Evolutionary conservation across 2,329 filamentous ascomycete genomes (phyloP), one percentile per base, ranked within the genome.

Genomic region (Cladosporium oxysporum): DNA sequence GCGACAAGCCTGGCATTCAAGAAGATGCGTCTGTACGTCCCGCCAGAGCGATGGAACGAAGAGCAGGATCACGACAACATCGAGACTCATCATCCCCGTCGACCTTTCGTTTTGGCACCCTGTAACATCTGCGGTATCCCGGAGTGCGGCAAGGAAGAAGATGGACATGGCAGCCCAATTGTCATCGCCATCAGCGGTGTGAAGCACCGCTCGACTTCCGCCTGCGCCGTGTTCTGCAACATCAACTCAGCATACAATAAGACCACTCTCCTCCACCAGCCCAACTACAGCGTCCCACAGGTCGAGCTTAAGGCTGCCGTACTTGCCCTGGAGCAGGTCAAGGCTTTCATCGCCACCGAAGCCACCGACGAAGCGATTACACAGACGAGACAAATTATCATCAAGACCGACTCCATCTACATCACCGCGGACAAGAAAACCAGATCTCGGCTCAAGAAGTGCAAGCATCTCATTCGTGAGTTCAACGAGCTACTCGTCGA

Each of bases 381-480:
- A 10, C 50, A 58, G 33, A 18, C 26, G 5, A 37, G 1, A 4
- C 14, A 66, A n/a, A 65, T 73, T 23, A 64, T 70, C 7, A 73
- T 78, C 62, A 74, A 75, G 53, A 71, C 76, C 0, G 76, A 78
- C 44, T 79, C 78, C 0, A 69, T 67, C n/a, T 79, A 76, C 33
- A 7, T 53, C 35, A 41, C 35, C 35, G 35, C 35, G 4, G 16
- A 41, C 35, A 18, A 41, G 16, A 5, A 4, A 5, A 18, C 35
- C 6, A 18, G 16, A 4, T 6, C 35, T 41, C 35, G 35, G 16
- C 16, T 18, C 35, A 14, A 18, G 2, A 41, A 41, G 1, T 7
- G 5, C 35, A 7, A 5, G 5, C 35, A 41, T 5, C 35, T 41
- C 35, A 5, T 7, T 7, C 35, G 35, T 7, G 35, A 41, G 16